These are phyloP conservation scores for Chimonanthus salicifolius DNA, from an alignment of 164 flowering plant genomes.

Conservation along the genomic window DNA sequence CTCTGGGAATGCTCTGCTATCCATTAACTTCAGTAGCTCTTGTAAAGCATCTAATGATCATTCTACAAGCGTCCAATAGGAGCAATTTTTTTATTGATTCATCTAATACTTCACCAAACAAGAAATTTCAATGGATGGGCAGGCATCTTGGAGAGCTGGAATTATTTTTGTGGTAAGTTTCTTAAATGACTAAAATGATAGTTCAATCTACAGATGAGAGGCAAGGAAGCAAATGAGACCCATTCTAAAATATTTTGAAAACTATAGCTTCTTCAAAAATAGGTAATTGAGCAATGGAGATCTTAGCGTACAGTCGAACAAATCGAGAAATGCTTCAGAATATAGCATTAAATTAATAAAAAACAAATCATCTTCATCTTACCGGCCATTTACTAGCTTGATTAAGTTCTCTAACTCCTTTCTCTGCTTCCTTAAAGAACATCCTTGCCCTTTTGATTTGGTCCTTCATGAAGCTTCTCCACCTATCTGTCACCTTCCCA, in stretches of 20 bases:
- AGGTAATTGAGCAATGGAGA: background rate
- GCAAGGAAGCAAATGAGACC: background rate
- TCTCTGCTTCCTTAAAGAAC: slow-evolving; percentile 78
- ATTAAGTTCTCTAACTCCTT: slow-evolving; percentile 60
- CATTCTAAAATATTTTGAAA: no score
- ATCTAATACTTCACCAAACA: background rate
- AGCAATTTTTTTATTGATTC: background rate
- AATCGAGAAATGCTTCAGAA: background rate
- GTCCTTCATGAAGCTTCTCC: slow-evolving; percentile 77
- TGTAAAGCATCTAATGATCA: background rate
- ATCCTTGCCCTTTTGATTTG: slow-evolving; percentile 77
- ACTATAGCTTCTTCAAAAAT: background rate
- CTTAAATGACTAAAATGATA: slow-evolving; percentile 29
- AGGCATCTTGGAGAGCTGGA: no score
- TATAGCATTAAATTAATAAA: no score
- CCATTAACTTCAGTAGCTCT: background rate
- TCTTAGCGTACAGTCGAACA: no score
- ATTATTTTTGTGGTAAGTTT: no score
- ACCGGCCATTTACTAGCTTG: slow-evolving; percentile 90
- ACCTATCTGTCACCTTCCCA: slow-evolving; percentile 71
- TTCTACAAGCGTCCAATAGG: no score
- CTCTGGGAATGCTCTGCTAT: no score
- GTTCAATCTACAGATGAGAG: slow-evolving; percentile 32
- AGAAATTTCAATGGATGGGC: no score
- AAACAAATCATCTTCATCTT: slow-evolving; percentile 16